Percentiles rank a stretch among this genome's conserved stretches.
phyloP scores from a whole-genome alignment of 2,329 filamentous ascomycete genomes.

The Beauveria varroae region DNA sequence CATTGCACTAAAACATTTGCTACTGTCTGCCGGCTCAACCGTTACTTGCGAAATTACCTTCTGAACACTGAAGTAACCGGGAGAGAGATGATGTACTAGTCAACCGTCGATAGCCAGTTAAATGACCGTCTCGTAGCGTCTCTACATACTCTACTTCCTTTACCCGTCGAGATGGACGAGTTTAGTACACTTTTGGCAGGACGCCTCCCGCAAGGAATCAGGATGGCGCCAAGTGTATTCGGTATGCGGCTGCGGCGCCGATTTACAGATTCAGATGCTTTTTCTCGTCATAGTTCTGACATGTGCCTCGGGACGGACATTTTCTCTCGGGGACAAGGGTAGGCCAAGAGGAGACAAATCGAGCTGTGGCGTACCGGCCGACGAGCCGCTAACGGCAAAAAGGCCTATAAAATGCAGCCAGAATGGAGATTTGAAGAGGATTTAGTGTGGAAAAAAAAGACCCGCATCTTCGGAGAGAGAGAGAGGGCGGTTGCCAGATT shows the following conservation, averaged over 20 bases:
- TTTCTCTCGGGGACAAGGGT: background rate
- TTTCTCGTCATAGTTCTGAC: background rate
- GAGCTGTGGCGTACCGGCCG: background rate
- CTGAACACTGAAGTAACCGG: too few species aligned
- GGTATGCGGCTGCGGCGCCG: background rate
- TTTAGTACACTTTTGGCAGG: too few species aligned
- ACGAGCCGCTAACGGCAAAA: background rate
- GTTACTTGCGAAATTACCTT: background rate
- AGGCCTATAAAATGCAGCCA: background rate
- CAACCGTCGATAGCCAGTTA: too few species aligned
- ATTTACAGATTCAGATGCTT: background rate
- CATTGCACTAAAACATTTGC: too few species aligned
- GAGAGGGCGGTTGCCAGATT: background rate
- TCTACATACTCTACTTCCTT: too few species aligned
- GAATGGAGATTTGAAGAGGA: background rate
- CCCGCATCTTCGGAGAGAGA: background rate
- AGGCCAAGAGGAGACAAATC: background rate
- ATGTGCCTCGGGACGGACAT: background rate
- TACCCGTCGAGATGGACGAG: too few species aligned
- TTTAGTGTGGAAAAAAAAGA: background rate
- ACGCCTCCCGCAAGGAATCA: too few species aligned
- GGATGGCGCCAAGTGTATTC: background rate
- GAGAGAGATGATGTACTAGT: too few species aligned
- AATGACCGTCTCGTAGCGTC: too few species aligned
- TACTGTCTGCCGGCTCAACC: background rate